Evolutionary conservation across 352 stramenopile genomes (phyloP).

Genomic region (Pythium chondricola): DNA sequence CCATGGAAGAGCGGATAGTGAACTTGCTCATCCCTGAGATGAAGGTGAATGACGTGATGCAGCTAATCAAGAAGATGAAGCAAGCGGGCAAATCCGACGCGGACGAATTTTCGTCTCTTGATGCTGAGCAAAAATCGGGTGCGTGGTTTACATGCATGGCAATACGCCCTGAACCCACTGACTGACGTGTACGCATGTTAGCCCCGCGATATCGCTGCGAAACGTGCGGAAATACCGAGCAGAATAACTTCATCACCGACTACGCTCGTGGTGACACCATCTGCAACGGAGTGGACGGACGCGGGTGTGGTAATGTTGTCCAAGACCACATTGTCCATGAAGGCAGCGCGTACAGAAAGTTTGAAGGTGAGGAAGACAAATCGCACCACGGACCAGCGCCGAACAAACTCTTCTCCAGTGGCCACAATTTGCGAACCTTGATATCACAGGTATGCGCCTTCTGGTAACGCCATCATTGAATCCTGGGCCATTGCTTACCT

Average conservation of each 20-base stretch:
- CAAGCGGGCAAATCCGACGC: slow-evolving; percentile 84
- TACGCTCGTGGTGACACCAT: slow-evolving; percentile 85
- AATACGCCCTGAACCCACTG: slow-evolving; percentile 1
- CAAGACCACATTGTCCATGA: slow-evolving; percentile 95
- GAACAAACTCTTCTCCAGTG: slow-evolving; percentile 94
- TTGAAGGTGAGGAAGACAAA: slow-evolving; percentile 96
- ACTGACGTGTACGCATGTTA: slow-evolving; percentile 8
- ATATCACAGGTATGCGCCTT: slow-evolving; percentile 71
- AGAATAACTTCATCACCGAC: slow-evolving; percentile 89
- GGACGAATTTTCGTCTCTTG: slow-evolving; percentile 82
- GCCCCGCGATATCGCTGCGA: slow-evolving; percentile 79
- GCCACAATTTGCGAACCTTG: slow-evolving; percentile 94
- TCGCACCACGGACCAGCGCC: slow-evolving; percentile 93
- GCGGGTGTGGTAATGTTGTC: slow-evolving; percentile 91
- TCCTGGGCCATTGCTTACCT: neutral
- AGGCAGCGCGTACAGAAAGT: slow-evolving; percentile 94
- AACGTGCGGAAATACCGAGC: slow-evolving; percentile 83
- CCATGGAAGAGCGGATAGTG: slow-evolving; percentile 85
- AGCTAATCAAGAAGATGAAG: slow-evolving; percentile 88
- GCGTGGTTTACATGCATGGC: neutral
- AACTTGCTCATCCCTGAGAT: slow-evolving; percentile 81
- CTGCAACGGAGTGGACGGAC: slow-evolving; percentile 82
- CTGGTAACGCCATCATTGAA: neutral
- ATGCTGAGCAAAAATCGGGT: slow-evolving; percentile 84
- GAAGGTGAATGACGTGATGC: slow-evolving; percentile 84